These are phyloP conservation scores for Xylaria longipes DNA, from an alignment of 495 filamentous ascomycete species.

Conservation along the genomic window DNA sequence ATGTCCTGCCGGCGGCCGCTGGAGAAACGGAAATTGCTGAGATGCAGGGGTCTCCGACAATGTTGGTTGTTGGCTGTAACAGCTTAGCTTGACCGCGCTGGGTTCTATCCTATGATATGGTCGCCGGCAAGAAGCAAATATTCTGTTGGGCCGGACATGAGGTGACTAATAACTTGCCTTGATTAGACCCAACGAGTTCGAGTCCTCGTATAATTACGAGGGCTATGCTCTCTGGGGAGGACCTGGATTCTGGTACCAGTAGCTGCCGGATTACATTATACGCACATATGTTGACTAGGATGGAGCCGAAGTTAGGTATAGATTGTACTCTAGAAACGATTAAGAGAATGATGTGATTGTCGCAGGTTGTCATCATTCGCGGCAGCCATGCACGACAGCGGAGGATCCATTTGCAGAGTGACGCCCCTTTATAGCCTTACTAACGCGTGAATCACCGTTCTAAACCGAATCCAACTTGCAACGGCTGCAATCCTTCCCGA, in stretches of 20 bases:
- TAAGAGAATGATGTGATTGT: background rate
- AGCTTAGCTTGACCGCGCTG: background rate
- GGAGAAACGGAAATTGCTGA: slow-evolving; percentile 1
- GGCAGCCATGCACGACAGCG: background rate
- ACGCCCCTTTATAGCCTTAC: slow-evolving; percentile 22
- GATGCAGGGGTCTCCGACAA: slow-evolving; percentile 22
- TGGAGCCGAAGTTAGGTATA: background rate
- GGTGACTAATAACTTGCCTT: background rate
- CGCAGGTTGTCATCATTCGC: background rate
- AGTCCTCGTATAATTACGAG: background rate
- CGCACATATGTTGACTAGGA: background rate
- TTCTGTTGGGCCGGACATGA: background rate
- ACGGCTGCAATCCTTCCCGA: slow-evolving; percentile 22
- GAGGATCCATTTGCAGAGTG: slow-evolving; percentile 15
- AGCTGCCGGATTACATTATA: slow-evolving; percentile 3
- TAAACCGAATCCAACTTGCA: slow-evolving; percentile 6
- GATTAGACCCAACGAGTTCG: slow-evolving; percentile 4
- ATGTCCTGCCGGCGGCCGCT: slow-evolving; percentile 25
- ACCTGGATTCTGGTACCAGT: background rate
- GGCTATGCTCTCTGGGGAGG: background rate
- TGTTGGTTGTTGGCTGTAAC: slow-evolving; percentile 26
- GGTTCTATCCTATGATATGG: slow-evolving; percentile 5
- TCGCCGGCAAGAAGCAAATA: background rate
- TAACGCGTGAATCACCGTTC: slow-evolving; percentile 16
- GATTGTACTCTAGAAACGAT: background rate